A percentile compares a stretch with the other conserved stretches of the same genome.
These are phyloP conservation scores for Handroanthus guayacan DNA, from an alignment of 257 asterid genomes.

Conservation along the genomic window DNA sequence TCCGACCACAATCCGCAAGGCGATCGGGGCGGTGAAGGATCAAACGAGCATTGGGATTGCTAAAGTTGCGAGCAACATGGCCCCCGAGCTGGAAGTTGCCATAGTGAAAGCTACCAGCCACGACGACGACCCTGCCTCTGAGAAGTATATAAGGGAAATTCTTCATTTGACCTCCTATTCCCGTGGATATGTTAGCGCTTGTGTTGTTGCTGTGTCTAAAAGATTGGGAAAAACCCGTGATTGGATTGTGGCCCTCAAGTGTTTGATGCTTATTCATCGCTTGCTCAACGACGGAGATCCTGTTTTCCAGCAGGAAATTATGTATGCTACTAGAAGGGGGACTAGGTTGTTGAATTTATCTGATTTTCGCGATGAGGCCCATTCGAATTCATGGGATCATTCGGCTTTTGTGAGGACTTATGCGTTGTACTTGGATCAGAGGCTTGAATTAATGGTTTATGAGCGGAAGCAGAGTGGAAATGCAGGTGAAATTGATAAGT, in stretches of 20 bases:
- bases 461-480: conserved; percentile 59
- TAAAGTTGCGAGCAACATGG: conserved; percentile 75
- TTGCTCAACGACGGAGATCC: conserved; percentile 69
- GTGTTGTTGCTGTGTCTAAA: conserved; percentile 61
- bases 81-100: conserved; percentile 85
- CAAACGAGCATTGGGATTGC: conserved; percentile 84
- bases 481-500: conserved; percentile 46
- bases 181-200: conserved; percentile 67
- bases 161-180: conserved; percentile 70
- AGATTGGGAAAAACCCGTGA: conserved; percentile 80
- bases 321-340: conserved; percentile 77
- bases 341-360: conserved; percentile 69
- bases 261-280: conserved; percentile 72
- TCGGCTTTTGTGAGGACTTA: conserved; percentile 76
- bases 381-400: conserved; percentile 79
- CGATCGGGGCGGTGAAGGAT: conserved; percentile 88
- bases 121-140: conserved; percentile 82
- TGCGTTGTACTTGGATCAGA: conserved; percentile 75
- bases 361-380: conserved; percentile 86
- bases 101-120: conserved; percentile 84
- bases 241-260: conserved; percentile 84
- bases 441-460: conserved; percentile 64
- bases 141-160: conserved; percentile 70
- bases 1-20: conserved; percentile 76
- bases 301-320: conserved; percentile 70